A percentile compares a stretch with the other conserved stretches of the same genome.
Conservation (phyloP, 768 basidiomycete genomes). For the Pleurotus giganteus region DNA sequence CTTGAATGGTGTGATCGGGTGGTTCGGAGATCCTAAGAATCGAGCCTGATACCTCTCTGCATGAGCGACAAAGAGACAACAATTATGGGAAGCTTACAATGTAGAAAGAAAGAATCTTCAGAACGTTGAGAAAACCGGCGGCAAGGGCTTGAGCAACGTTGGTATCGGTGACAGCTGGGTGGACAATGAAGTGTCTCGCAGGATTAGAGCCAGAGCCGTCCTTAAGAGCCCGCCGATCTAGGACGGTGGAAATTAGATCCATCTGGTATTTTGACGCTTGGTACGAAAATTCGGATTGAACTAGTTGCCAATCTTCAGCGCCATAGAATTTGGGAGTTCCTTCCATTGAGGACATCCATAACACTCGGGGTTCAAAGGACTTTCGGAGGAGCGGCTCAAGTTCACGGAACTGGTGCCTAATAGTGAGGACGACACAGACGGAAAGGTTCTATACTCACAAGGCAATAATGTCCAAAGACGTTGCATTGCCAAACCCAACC, state of each 20-base stretch:
- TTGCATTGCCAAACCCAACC: constrained; percentile 88
- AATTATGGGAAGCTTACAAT: constrained; percentile 44
- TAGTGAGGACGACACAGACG: not conserved
- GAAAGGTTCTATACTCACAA: constrained; percentile 46
- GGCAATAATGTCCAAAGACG: constrained; percentile 74
- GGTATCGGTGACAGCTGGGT: constrained; percentile 71
- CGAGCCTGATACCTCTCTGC: constrained; percentile 51
- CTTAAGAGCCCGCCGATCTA: constrained; percentile 46
- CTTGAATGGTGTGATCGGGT: constrained; percentile 59
- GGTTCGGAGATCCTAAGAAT: constrained; percentile 62
- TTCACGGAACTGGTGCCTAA: constrained; percentile 52
- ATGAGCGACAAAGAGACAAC: not conserved
- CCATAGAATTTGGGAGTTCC: constrained; percentile 54
- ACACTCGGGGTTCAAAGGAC: constrained; percentile 48
- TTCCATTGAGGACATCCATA: constrained; percentile 81
- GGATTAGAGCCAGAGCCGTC: constrained; percentile 19
- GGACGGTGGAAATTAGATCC: constrained; percentile 57
- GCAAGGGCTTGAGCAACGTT: constrained; percentile 52
- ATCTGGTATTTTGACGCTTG: constrained; percentile 75
- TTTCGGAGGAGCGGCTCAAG: constrained; percentile 52
- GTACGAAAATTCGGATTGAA: constrained; percentile 61
- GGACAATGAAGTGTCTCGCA: constrained; percentile 58
- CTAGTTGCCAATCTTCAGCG: constrained; percentile 69
- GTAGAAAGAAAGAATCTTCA: constrained; percentile 60
- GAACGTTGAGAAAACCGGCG: constrained; percentile 39